Conservation (phyloP, 2,329 filamentous ascomycete species). For the Sordariomycetes sp. region DNA sequence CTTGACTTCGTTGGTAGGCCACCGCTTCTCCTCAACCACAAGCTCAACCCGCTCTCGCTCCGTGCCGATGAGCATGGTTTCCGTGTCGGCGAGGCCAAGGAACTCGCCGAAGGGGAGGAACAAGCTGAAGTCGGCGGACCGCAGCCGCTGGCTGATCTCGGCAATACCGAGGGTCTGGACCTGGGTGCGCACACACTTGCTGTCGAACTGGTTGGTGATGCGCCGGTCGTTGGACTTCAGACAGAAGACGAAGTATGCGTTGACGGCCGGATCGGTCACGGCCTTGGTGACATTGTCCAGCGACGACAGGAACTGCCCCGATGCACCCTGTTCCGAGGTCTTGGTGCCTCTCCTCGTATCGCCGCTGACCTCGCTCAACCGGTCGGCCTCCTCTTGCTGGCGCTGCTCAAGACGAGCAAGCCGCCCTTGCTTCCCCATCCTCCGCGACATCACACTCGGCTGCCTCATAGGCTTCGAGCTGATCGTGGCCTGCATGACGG, state of each 20-base stretch:
- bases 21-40: conserved; percentile 82
- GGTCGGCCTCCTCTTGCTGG: conserved; percentile 31
- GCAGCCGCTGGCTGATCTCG: conserved; percentile 86
- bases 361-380: conserved; percentile 31
- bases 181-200: conserved; percentile 91
- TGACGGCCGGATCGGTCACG: conserved; percentile 68
- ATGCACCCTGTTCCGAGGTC: conserved; percentile 64
- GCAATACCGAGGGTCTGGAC: conserved; percentile 93
- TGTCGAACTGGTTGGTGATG: conserved; percentile 97
- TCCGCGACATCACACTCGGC: conserved; percentile 82
- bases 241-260: conserved; percentile 94
- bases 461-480: conserved; percentile 89
- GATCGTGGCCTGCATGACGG: conserved; percentile 91
- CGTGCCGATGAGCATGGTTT: conserved; percentile 77
- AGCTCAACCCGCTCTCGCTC: conserved; percentile 85
- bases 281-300: conserved; percentile 86
- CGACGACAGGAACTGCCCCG: conserved; percentile 80
- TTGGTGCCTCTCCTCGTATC: conserved; percentile 29
- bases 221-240: conserved; percentile 93
- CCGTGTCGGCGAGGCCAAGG: conserved; percentile 72
- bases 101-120: conserved; percentile 96
- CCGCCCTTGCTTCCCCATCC: conserved; percentile 31
- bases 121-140: conserved; percentile 88
- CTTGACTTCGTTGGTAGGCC: conserved; percentile 83
- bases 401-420: conserved; percentile 19